These are phyloP conservation scores for Trebouxia sp. DNA, from an alignment of 139 green algal species.

Conservation along the genomic window DNA sequence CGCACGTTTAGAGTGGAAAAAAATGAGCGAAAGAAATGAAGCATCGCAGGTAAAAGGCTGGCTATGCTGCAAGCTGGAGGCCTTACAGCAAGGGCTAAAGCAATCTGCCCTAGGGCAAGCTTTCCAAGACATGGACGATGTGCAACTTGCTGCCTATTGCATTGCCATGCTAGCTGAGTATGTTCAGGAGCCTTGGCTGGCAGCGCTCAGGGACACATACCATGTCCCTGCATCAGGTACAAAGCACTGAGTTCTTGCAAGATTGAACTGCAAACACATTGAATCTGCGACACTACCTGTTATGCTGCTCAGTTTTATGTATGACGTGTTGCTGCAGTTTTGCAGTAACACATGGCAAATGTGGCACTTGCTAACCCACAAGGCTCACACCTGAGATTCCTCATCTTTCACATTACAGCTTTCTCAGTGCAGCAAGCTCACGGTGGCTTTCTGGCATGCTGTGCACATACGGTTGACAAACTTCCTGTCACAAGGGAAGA, in stretches of 20 bases:
- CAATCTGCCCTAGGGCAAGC: slow-evolving; percentile 15
- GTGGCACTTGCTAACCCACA: too few relatives aligned
- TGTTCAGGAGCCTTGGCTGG: slow-evolving; percentile 35
- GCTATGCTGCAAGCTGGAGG: slow-evolving; percentile 40
- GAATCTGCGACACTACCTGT: background rate
- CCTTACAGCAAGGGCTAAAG: slow-evolving; percentile 24
- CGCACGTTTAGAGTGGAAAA: background rate
- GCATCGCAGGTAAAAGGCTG: slow-evolving; percentile 38
- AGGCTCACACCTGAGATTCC: too few relatives aligned
- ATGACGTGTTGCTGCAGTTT: too few relatives aligned
- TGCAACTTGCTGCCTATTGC: slow-evolving; percentile 40
- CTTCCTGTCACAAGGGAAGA: too few relatives aligned
- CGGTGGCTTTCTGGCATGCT: too few relatives aligned
- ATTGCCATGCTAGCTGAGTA: slow-evolving; percentile 51
- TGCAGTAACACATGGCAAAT: too few relatives aligned
- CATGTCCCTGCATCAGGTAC: background rate
- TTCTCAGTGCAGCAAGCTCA: too few relatives aligned
- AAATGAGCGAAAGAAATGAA: background rate
- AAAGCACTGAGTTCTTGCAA: background rate
- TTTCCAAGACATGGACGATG: slow-evolving; percentile 35
- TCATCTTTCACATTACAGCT: too few relatives aligned
- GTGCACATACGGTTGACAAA: too few relatives aligned
- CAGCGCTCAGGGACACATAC: slow-evolving; percentile 16
- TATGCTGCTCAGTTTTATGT: too few relatives aligned
- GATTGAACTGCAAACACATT: background rate